A percentile compares a stretch with the other conserved stretches of the same genome.
phyloP scores from a whole-genome alignment of 2,329 filamentous ascomycete species.

The Leptographium lundbergii region DNA sequence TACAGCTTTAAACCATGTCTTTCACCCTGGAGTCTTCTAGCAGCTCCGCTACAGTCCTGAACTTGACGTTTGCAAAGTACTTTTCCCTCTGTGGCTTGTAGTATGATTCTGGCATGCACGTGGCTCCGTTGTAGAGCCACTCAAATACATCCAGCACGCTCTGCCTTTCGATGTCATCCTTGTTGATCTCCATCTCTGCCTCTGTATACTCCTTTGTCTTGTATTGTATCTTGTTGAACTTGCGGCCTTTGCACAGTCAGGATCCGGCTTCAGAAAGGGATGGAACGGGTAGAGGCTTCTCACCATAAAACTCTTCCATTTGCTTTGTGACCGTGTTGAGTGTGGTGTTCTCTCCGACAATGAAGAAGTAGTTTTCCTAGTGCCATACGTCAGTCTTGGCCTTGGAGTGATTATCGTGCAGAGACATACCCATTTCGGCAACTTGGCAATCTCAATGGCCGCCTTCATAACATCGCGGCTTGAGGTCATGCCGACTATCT shows the following conservation, averaged over 20 bases:
- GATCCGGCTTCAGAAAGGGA: background rate
- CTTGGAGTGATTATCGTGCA: background rate
- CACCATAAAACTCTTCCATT: background rate
- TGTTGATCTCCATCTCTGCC: background rate
- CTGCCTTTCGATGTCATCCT: background rate
- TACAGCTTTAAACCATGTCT: background rate
- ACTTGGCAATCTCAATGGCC: background rate
- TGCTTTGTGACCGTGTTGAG: background rate
- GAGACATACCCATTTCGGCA: background rate
- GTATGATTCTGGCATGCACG: background rate
- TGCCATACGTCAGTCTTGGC: background rate
- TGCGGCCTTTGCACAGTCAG: background rate
- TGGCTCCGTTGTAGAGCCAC: background rate
- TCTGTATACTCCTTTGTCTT: background rate
- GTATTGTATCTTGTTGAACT: background rate
- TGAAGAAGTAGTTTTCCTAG: background rate
- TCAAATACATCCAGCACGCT: background rate
- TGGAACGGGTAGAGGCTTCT: background rate
- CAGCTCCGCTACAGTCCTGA: background rate
- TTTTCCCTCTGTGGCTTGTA: background rate
- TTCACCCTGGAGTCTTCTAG: background rate
- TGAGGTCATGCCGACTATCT: background rate
- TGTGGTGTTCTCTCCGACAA: background rate
- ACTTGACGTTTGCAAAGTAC: background rate
- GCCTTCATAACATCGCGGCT: background rate